A percentile compares a stretch with the other conserved stretches of the same genome.
phyloP scores from a whole-genome alignment of 202 grass and related monocot genomes.

The Panicum virgatum region DNA sequence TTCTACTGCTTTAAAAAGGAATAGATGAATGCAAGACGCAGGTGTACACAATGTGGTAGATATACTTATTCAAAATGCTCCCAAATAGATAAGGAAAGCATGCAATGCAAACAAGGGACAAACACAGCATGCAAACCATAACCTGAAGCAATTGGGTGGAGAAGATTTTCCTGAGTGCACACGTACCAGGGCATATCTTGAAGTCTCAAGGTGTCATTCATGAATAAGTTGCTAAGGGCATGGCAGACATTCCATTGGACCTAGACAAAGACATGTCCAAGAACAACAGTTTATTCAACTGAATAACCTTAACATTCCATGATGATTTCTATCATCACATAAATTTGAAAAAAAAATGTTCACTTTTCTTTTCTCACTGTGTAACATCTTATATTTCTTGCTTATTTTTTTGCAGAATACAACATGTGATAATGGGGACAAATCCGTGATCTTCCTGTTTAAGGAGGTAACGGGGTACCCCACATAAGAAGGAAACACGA shows the following conservation, averaged over 20 bases:
- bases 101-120: conserved; percentile 1
- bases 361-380: background rate
- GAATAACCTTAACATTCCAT: conserved; percentile 13
- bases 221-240: conserved; percentile 97
- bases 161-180: conserved; percentile 1
- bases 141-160: conserved; percentile 10
- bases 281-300: conserved; percentile 14
- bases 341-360: background rate
- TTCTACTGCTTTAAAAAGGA: background rate
- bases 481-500: conserved; percentile 13
- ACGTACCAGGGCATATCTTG: conserved; percentile 73
- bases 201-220: conserved; percentile 78
- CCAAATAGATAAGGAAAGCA: conserved; percentile 28
- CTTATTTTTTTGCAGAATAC: background rate
- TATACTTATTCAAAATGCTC: background rate
- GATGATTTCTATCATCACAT: background rate
- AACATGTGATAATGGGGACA: background rate
- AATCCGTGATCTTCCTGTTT: conserved; percentile 20
- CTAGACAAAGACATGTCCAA: conserved; percentile 53
- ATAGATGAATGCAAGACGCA: too few relatives aligned
- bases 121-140: background rate
- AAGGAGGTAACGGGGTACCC: background rate
- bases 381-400: background rate
- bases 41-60: background rate
- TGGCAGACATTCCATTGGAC: conserved; percentile 99